These are phyloP conservation scores for Stachybotrys chlorohalonatus DNA, from an alignment of 2,329 filamentous ascomycete genomes.

Conservation along the genomic window DNA sequence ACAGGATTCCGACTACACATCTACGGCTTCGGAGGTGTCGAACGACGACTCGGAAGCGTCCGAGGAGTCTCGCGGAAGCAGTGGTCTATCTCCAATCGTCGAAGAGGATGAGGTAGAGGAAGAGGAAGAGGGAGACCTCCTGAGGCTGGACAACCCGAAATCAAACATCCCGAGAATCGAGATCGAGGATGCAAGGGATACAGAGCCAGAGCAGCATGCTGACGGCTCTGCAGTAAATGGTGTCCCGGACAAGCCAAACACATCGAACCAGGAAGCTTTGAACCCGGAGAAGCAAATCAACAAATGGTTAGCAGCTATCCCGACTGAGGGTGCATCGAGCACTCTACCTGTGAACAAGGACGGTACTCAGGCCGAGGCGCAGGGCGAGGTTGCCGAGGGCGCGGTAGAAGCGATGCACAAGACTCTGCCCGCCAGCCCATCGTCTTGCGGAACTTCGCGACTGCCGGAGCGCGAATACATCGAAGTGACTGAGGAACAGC, in stretches of 20 bases:
- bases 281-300: not conserved
- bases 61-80: not conserved
- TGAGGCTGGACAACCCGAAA: no score
- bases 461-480: constrained; percentile 1
- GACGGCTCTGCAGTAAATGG: not conserved
- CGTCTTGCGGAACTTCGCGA: not conserved
- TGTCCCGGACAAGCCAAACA: not conserved
- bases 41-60: not conserved
- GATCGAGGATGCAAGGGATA: not conserved
- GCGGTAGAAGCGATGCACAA: not conserved
- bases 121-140: no score
- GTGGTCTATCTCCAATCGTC: constrained; percentile 2
- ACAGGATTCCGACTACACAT: constrained; percentile 1
- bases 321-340: not conserved
- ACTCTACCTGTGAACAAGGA: no score
- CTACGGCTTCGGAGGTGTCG: not conserved
- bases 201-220: not conserved
- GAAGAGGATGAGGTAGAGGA: constrained; percentile 2
- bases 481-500: constrained; percentile 4
- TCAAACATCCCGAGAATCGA: not conserved
- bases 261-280: not conserved
- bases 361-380: not conserved
- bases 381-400: no score
- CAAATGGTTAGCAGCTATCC: not conserved
- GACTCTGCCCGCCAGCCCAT: not conserved